phyloP scores from a whole-genome alignment of 768 basidiomycete species.

The Tulasnella sp. region DNA sequence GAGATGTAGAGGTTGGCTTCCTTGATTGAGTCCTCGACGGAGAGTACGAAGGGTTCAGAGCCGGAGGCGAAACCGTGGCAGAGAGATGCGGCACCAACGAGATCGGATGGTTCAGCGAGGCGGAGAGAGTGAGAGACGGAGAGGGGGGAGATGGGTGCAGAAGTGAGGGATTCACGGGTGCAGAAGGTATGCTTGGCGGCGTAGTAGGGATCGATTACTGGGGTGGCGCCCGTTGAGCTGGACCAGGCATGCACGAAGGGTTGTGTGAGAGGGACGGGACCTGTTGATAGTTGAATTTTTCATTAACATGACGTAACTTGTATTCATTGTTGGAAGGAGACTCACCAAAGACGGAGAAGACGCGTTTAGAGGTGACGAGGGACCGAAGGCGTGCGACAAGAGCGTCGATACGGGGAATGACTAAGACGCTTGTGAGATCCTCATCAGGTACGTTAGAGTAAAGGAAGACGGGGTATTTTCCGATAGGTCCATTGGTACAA shows the following conservation, averaged over 20 bases:
- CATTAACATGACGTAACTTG: neutral
- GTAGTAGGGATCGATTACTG: constrained; percentile 44
- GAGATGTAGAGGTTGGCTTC: constrained; percentile 45
- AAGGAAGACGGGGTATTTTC: constrained; percentile 58
- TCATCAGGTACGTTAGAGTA: constrained; percentile 31
- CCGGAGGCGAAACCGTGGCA: constrained; percentile 47
- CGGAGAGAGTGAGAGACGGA: constrained; percentile 35
- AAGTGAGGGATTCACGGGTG: constrained; percentile 35
- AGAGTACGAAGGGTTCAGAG: constrained; percentile 46
- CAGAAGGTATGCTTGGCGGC: constrained; percentile 48
- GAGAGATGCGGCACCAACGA: constrained; percentile 35
- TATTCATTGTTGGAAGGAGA: neutral
- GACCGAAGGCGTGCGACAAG: constrained; percentile 35
- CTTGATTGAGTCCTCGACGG: constrained; percentile 31
- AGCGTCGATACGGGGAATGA: constrained; percentile 33
- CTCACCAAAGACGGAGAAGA: constrained; percentile 50
- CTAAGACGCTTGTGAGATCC: constrained; percentile 29
- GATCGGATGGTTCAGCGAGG: constrained; percentile 33
- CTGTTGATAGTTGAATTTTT: neutral
- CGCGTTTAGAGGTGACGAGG: constrained; percentile 24
- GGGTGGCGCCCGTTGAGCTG: constrained; percentile 33
- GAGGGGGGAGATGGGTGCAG: constrained; percentile 17
- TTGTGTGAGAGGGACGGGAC: constrained; percentile 37
- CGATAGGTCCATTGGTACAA: constrained; percentile 45
- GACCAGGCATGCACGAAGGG: constrained; percentile 44